phyloP scores from a whole-genome alignment of 257 asterid species.

The Echites panduratus region DNA sequence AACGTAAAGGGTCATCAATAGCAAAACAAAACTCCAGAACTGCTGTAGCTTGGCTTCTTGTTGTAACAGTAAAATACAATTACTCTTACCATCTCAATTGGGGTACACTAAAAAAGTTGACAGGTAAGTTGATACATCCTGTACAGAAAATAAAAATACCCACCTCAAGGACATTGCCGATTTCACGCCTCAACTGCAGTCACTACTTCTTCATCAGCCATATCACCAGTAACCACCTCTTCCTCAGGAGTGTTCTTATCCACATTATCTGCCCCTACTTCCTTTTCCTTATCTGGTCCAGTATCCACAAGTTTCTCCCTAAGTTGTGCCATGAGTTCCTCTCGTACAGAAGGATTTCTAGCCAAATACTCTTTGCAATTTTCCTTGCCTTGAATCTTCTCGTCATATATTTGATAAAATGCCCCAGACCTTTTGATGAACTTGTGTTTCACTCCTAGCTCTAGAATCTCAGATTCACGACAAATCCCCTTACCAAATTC shows the following conservation, averaged over 20 bases:
- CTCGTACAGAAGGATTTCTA: conserved; percentile 34
- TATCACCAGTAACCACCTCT: conserved; percentile 40
- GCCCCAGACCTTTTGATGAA: conserved; percentile 39
- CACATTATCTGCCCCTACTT: conserved; percentile 18
- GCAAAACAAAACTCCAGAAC: not conserved
- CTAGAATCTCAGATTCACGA: conserved; percentile 68
- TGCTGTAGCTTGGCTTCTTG: not conserved
- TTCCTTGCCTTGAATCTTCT: conserved; percentile 54
- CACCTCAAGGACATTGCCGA: not conserved
- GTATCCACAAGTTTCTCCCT: conserved; percentile 52
- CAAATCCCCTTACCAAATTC: conserved; percentile 84
- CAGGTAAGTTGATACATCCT: conserved; percentile 2
- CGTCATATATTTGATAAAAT: conserved; percentile 31
- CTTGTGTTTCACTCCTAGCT: conserved; percentile 69
- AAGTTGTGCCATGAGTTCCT: conserved; percentile 56
- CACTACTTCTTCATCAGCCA: conserved; percentile 54
- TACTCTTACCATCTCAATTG: not conserved
- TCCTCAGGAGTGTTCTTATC: conserved; percentile 35
- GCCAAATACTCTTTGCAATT: conserved; percentile 50
- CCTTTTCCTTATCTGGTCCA: conserved; percentile 31
- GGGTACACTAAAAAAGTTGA: not conserved
- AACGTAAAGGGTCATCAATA: conserved; percentile 13
- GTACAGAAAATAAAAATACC: not conserved
- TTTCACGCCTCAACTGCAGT: conserved; percentile 58
- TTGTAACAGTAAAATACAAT: not conserved